Evolutionary conservation across 2,329 filamentous ascomycete genomes (phyloP).

Genomic region (Penicillium sp.): DNA sequence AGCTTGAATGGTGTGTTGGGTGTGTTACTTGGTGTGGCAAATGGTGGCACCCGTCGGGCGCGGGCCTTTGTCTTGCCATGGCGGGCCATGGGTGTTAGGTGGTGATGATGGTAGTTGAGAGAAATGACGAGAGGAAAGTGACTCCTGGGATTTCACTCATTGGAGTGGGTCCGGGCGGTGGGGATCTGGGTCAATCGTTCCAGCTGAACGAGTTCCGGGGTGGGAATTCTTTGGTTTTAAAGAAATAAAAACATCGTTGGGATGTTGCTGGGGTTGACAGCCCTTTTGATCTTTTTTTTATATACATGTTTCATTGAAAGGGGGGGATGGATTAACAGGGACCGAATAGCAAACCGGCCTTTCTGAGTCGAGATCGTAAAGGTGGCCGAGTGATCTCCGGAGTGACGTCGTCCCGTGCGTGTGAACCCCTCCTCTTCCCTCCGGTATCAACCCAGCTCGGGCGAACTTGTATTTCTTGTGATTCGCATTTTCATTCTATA

Average conservation of each 20-base stretch:
- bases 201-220: no score
- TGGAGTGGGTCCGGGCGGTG: constrained; percentile 10
- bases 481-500: neutral
- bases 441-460: no score
- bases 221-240: no score
- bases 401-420: constrained; percentile 8
- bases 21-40: constrained; percentile 6
- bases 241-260: no score
- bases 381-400: neutral
- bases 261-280: no score
- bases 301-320: no score
- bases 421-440: neutral
- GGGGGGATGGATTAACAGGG: no score
- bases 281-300: no score
- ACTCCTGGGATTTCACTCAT: neutral
- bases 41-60: constrained; percentile 16
- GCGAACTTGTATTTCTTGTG: neutral
- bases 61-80: constrained; percentile 31
- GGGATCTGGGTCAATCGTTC: neutral
- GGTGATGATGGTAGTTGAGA: neutral
- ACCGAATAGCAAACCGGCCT: no score
- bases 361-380: no score
- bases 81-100: constrained; percentile 28
- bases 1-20: neutral
- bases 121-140: neutral